Percentiles rank a stretch among this genome's conserved stretches.
Conservation (phyloP, 2,329 filamentous ascomycete species). For the Aotearoamyces nothofagi region DNA sequence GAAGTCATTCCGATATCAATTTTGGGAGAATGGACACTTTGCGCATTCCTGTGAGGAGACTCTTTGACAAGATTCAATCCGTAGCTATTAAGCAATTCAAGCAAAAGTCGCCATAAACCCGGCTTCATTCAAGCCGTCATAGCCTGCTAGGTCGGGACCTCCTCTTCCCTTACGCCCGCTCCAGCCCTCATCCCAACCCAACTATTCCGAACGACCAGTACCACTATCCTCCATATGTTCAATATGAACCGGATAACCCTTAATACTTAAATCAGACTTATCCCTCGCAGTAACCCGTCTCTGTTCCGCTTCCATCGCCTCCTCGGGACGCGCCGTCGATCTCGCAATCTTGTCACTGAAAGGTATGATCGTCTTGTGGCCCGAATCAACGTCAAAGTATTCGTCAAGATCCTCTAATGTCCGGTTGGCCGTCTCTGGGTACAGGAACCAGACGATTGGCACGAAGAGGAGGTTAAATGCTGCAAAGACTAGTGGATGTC, state of each 20-base stretch:
- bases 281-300: conserved; percentile 5
- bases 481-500: conserved; percentile 29
- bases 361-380: conserved; percentile 6
- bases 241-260: conserved; percentile 2
- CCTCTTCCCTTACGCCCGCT: no score
- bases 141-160: no score
- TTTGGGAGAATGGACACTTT: no score
- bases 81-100: no score
- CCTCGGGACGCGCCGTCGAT: conserved; percentile 8
- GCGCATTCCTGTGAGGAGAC: no score
- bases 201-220: no score
- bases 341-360: conserved; percentile 7
- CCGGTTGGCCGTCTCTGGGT: conserved; percentile 12
- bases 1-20: no score
- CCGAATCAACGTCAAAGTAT: conserved; percentile 8
- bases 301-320: conserved; percentile 7
- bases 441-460: conserved; percentile 13
- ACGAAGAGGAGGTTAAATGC: conserved; percentile 27
- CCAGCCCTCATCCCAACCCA: no score
- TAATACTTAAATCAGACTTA: conserved; percentile 2
- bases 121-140: no score
- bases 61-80: no score
- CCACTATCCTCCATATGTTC: conserved; percentile 1
- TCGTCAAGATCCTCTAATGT: conserved; percentile 14
- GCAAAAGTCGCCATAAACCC: no score